phyloP scores from a whole-genome alignment of 2,329 filamentous ascomycete species.

The Paecilomyces fulvus region DNA sequence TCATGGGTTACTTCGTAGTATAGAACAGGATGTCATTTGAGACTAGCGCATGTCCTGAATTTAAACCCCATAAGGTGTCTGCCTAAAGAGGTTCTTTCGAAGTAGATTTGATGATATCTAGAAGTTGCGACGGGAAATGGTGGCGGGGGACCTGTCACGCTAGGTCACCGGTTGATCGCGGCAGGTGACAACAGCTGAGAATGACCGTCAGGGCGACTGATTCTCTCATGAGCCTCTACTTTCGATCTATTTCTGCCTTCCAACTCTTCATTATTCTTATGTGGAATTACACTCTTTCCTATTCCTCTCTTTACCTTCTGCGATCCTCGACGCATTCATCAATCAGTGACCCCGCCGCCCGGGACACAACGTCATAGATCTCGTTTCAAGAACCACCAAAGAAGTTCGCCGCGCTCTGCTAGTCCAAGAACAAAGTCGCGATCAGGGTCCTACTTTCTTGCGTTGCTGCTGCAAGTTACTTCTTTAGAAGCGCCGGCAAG shows the following conservation, averaged over 20 bases:
- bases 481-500: constrained; percentile 1
- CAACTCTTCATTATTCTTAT: neutral
- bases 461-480: neutral
- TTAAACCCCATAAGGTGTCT: neutral
- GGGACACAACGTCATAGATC: neutral
- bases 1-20: neutral
- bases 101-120: no score
- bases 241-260: neutral
- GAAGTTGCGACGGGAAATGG: neutral
- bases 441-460: neutral
- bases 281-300: neutral
- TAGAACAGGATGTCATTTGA: neutral
- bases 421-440: neutral
- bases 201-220: neutral
- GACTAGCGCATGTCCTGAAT: neutral
- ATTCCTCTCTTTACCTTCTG: neutral
- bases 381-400: neutral
- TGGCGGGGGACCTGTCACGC: neutral
- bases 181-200: neutral
- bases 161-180: neutral
- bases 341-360: neutral
- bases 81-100: neutral
- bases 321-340: neutral
- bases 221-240: neutral
- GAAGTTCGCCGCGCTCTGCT: neutral